A percentile compares a stretch with the other conserved stretches of the same genome.
Conservation (phyloP, 2,329 filamentous ascomycete species). For the Xylaria sp. region DNA sequence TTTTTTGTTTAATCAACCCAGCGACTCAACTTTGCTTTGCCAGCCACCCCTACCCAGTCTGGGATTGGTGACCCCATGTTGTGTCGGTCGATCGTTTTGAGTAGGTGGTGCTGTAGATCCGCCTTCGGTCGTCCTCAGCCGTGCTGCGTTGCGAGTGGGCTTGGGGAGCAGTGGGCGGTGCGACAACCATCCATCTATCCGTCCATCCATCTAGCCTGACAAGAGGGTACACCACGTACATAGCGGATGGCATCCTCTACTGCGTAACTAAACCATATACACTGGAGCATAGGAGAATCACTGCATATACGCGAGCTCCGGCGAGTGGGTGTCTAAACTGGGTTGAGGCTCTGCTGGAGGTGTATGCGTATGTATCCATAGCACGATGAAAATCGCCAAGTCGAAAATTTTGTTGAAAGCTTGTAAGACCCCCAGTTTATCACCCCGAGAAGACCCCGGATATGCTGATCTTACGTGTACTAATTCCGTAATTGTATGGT, state of each 20-base stretch:
- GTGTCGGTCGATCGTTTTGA: neutral
- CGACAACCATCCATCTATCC: neutral
- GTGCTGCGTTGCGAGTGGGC: neutral
- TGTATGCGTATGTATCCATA: neutral
- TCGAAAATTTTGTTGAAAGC: neutral
- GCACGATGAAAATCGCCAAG: neutral
- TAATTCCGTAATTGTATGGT: neutral
- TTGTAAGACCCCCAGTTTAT: neutral
- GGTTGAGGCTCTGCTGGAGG: slow-evolving; percentile 1
- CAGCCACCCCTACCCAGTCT: neutral
- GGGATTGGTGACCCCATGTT: slow-evolving; percentile 3
- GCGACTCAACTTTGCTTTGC: neutral
- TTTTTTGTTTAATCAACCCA: neutral
- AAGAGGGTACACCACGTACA: neutral
- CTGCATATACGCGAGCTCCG: neutral
- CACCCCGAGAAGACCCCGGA: neutral
- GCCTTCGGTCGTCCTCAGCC: slow-evolving; percentile 3
- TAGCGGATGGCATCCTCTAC: neutral
- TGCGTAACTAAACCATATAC: neutral
- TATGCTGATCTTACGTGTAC: slow-evolving; percentile 8
- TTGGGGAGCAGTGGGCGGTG: neutral
- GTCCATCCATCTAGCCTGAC: neutral
- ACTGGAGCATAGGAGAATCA: neutral
- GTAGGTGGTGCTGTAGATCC: slow-evolving; percentile 21
- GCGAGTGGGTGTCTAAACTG: neutral